phyloP scores from a whole-genome alignment of 177 flowering plant genomes.

The Vitis hybrid region DNA sequence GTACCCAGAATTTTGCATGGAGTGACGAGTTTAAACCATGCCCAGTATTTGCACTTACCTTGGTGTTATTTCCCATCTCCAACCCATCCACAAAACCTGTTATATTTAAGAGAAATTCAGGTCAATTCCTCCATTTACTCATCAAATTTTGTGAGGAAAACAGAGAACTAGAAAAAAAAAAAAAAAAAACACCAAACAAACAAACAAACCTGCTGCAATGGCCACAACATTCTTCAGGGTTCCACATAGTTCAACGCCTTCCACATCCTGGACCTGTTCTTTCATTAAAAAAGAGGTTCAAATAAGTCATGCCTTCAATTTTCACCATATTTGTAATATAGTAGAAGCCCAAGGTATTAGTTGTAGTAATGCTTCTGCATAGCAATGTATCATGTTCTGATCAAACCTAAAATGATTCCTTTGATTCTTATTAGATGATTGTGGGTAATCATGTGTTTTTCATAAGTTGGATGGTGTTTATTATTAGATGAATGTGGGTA shows the following conservation, averaged over 20 bases:
- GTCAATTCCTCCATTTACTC: not conserved
- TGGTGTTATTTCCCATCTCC: slow-evolving; percentile 96
- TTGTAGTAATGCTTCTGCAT: too few species aligned
- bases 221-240: slow-evolving; percentile 96
- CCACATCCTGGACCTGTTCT: slow-evolving; percentile 82
- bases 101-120: not conserved
- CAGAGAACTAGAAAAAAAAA: too few species aligned
- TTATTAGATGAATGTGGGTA: not conserved
- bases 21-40: not conserved
- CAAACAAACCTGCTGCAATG: slow-evolving; percentile 76
- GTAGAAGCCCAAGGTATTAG: not conserved
- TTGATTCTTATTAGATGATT: too few species aligned
- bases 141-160: too few species aligned
- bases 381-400: too few species aligned
- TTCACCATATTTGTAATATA: not conserved
- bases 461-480: too few species aligned
- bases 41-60: slow-evolving; percentile 40
- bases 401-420: too few species aligned
- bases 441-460: too few species aligned
- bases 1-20: not conserved
- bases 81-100: slow-evolving; percentile 94
- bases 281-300: not conserved
- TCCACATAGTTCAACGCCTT: slow-evolving; percentile 96
- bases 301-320: not conserved
- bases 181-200: not conserved